These are phyloP conservation scores for Hyphodiscus hymeniophilus DNA, from an alignment of 495 filamentous ascomycete species.

Conservation along the genomic window DNA sequence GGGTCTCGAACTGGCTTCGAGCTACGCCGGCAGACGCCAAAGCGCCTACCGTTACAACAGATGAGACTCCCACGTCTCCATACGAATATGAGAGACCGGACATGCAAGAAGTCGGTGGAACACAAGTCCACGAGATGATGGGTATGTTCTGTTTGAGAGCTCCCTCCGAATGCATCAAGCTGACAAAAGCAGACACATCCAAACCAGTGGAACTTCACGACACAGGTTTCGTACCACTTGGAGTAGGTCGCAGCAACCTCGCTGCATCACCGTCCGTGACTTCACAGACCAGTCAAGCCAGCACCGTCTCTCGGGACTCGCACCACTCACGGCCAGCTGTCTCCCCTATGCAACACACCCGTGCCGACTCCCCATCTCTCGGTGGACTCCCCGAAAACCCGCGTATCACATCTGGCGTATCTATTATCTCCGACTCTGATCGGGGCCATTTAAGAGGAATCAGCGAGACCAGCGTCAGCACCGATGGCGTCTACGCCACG, in stretches of 20 bases:
- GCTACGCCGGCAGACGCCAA: conserved; percentile 30
- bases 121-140: conserved; percentile 34
- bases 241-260: neutral
- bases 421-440: conserved; percentile 33
- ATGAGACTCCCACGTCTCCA: conserved; percentile 29
- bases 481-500: conserved; percentile 12
- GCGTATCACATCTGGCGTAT: conserved; percentile 32
- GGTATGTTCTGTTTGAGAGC: conserved; percentile 27
- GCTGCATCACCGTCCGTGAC: conserved; percentile 4
- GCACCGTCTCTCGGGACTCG: conserved; percentile 8
- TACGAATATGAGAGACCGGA: conserved; percentile 12
- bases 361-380: conserved; percentile 9
- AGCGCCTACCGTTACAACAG: conserved; percentile 38
- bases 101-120: conserved; percentile 18
- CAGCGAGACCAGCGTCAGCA: conserved; percentile 35
- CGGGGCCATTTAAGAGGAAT: conserved; percentile 36
- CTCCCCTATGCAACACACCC: neutral
- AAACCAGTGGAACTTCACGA: conserved; percentile 17
- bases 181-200: conserved; percentile 19
- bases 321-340: neutral
- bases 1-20: conserved; percentile 38
- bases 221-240: conserved; percentile 14
- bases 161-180: neutral
- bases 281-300: conserved; percentile 7
- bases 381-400: neutral